These are phyloP conservation scores for Colletotrichum simmondsii DNA, from an alignment of 2,329 filamentous ascomycete species.

Conservation along the genomic window DNA sequence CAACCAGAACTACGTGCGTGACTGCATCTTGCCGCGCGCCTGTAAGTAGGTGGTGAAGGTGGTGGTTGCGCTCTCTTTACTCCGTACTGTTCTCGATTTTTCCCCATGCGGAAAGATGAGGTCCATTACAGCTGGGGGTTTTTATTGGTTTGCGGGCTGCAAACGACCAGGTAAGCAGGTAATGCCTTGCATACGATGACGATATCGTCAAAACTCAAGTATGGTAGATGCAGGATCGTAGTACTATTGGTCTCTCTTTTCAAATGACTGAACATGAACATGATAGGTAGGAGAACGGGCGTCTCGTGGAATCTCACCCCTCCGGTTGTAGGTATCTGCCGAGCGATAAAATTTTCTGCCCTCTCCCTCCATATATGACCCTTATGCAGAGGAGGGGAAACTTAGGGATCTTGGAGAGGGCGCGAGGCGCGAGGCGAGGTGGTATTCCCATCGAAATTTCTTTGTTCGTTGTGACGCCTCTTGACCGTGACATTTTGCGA, in stretches of 20 bases:
- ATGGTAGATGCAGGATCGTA: too few relatives aligned
- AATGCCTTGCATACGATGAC: background rate
- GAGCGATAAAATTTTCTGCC: background rate
- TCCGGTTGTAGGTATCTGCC: background rate
- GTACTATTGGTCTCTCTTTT: too few relatives aligned
- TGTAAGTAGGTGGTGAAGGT: background rate
- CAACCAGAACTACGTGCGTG: background rate
- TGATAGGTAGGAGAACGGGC: too few relatives aligned
- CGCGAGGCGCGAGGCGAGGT: too few relatives aligned
- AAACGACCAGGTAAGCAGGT: background rate
- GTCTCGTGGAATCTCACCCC: too few relatives aligned
- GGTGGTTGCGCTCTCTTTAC: background rate
- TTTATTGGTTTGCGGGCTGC: background rate
- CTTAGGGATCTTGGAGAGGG: too few relatives aligned
- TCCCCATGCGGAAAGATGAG: background rate
- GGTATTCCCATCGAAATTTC: background rate
- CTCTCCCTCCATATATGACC: too few relatives aligned
- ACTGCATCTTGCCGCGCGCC: constrained; percentile 29
- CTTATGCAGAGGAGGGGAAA: too few relatives aligned
- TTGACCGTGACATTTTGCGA: background rate
- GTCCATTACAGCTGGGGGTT: background rate
- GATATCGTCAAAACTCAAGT: too few relatives aligned
- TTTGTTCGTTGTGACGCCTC: background rate
- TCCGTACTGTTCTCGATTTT: too few relatives aligned
- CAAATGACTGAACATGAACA: too few relatives aligned